Percentiles rank a stretch among this genome's conserved stretches.
phyloP scores from a whole-genome alignment of 2,329 filamentous ascomycete genomes.

The Phaeosphaeria sp. region DNA sequence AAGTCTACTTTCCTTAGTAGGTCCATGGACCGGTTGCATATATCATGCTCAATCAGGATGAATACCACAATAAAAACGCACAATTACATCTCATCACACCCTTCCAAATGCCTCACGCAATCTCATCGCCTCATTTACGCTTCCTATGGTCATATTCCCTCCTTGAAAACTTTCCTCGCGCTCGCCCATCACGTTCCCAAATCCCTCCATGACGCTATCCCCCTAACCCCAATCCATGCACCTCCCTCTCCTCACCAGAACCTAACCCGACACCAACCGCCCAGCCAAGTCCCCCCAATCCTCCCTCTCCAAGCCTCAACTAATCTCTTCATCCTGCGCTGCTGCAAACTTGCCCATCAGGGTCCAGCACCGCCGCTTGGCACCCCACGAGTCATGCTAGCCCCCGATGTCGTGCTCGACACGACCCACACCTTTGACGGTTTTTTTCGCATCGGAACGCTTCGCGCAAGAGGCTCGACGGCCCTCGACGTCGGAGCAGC shows the following conservation, averaged over 20 bases:
- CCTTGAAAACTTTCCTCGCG: not conserved
- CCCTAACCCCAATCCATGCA: not conserved
- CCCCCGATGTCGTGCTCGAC: not conserved
- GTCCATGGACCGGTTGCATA: too few species aligned
- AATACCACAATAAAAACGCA: too few species aligned
- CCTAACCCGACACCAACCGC: not conserved
- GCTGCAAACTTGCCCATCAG: too few species aligned
- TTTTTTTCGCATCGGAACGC: not conserved
- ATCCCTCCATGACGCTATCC: not conserved
- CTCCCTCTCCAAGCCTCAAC: not conserved
- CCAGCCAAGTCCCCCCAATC: not conserved
- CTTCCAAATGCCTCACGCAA: not conserved
- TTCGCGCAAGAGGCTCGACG: not conserved
- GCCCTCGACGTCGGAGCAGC: not conserved
- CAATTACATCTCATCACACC: not conserved
- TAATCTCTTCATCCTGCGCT: not conserved
- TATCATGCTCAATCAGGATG: too few species aligned
- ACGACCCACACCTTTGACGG: not conserved
- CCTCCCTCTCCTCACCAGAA: not conserved
- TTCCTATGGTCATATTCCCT: too few species aligned
- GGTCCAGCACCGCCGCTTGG: not conserved
- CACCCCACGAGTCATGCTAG: not conserved
- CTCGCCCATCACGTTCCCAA: not conserved
- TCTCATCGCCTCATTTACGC: too few species aligned
- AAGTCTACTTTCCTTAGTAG: too few species aligned